Evolutionary conservation across 345 rosid species (phyloP).

Genomic region (Passiflora organensis): DNA sequence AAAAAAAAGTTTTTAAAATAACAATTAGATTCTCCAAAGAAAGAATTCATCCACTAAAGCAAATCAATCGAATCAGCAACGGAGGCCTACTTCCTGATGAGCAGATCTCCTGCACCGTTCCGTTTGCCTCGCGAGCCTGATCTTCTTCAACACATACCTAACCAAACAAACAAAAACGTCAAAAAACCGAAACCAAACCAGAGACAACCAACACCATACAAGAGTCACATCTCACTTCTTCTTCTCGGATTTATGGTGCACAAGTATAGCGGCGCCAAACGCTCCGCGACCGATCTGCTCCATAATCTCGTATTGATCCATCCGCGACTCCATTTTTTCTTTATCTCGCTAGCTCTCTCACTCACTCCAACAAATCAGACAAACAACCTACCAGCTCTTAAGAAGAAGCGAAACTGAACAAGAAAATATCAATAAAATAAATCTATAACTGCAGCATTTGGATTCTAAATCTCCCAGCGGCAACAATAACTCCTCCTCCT

Average conservation of each 20-base stretch:
- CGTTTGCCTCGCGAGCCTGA: conserved; percentile 87
- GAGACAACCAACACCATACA: background rate
- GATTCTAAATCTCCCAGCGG: background rate
- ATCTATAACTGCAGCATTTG: too few relatives aligned
- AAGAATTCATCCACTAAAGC: too few relatives aligned
- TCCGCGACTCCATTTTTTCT: conserved; percentile 70
- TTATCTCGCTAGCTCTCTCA: conserved; percentile 4
- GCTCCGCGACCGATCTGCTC: conserved; percentile 99
- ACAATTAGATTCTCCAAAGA: background rate
- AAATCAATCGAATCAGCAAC: conserved; percentile 1
- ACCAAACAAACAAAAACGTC: background rate
- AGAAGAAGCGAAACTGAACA: too few relatives aligned
- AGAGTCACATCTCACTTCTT: conserved; percentile 47
- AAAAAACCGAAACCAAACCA: background rate
- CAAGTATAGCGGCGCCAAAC: conserved; percentile 95
- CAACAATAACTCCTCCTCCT: too few relatives aligned
- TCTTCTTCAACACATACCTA: conserved; percentile 98
- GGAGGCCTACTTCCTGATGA: conserved; percentile 72
- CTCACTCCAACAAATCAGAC: conserved; percentile 10
- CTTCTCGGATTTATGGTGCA: conserved; percentile 82
- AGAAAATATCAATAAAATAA: too few relatives aligned
- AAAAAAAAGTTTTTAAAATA: background rate
- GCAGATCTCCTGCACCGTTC: conserved; percentile 97
- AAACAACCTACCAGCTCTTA: conserved; percentile 2
- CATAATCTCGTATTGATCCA: conserved; percentile 99